phyloP scores from a whole-genome alignment of 129 eudicot genomes.

The Glebionis coronaria region DNA sequence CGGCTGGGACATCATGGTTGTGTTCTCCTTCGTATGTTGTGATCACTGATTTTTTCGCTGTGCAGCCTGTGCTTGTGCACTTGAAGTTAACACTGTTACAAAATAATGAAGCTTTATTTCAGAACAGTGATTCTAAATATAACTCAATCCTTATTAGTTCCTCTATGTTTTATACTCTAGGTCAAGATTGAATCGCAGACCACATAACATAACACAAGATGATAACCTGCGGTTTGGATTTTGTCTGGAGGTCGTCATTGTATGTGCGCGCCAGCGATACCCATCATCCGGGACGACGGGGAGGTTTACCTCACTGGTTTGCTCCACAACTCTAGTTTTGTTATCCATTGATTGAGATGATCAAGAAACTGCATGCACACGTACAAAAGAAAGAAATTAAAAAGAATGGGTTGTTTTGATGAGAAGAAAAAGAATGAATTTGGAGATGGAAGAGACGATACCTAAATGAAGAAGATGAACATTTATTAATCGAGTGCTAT shows the following conservation, averaged over 20 bases:
- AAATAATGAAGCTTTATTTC: neutral
- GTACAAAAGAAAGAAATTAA: too few species aligned
- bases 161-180: too few species aligned
- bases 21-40: constrained; percentile 89
- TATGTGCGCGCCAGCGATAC: constrained; percentile 86
- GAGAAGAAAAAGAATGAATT: too few species aligned
- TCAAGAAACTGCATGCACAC: too few species aligned
- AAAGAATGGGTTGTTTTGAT: too few species aligned
- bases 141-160: too few species aligned
- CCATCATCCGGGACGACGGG: constrained; percentile 86
- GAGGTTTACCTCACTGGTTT: constrained; percentile 94
- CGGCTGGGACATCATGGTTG: constrained; percentile 78
- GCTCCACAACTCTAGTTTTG: too few species aligned
- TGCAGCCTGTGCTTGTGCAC: constrained; percentile 84
- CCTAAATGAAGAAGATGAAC: too few species aligned
- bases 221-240: constrained; percentile 83
- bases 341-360: too few species aligned
- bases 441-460: too few species aligned
- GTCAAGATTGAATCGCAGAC: constrained; percentile 1
- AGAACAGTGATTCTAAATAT: too few species aligned
- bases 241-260: constrained; percentile 81
- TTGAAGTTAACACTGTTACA: constrained; percentile 77
- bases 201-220: neutral
- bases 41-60: constrained; percentile 80
- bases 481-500: too few species aligned